Conservation (phyloP, 1,139 yeast genomes). For the Zygosaccharomyces sapae region DNA sequence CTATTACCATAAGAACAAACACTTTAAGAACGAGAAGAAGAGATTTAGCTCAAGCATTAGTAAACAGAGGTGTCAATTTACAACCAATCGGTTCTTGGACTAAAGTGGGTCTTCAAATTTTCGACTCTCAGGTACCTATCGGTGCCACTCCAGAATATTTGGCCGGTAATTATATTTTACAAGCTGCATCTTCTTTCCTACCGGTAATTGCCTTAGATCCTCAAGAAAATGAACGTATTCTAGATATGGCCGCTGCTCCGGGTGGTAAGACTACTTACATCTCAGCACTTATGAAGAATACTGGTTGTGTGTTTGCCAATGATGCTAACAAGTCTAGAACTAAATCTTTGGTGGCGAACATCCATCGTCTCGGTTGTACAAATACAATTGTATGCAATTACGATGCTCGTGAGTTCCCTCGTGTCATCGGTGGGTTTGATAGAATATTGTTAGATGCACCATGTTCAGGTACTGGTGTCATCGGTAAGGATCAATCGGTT, state of each 20-base stretch:
- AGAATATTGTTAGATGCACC: conserved; percentile 96
- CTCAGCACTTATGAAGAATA: conserved; percentile 94
- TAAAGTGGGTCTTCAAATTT: conserved; percentile 92
- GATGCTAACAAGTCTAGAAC: conserved; percentile 96
- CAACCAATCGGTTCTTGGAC: conserved; percentile 99
- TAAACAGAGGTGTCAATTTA: conserved; percentile 93
- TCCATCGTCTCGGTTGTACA: conserved; percentile 93
- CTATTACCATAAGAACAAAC: conserved; percentile 93
- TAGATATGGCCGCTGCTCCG: conserved; percentile 99
- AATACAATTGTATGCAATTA: conserved; percentile 96
- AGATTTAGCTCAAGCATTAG: conserved; percentile 90
- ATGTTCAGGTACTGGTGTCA: conserved; percentile 99
- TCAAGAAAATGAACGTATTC: conserved; percentile 87
- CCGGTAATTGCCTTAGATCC: conserved; percentile 98
- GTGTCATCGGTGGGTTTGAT: conserved; percentile 97
- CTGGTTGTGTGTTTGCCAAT: conserved; percentile 96
- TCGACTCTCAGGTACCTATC: conserved; percentile 96
- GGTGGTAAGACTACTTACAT: conserved; percentile 98
- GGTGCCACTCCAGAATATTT: conserved; percentile 99
- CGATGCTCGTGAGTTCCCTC: conserved; percentile 98
- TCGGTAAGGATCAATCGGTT: conserved; percentile 94
- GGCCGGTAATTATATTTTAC: conserved; percentile 96
- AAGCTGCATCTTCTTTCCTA: conserved; percentile 96
- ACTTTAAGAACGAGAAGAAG: conserved; percentile 92
- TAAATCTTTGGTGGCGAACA: conserved; percentile 92